These are phyloP conservation scores for Poa annua DNA, from an alignment of 176 grass and related monocot genomes.

Conservation along the genomic window DNA sequence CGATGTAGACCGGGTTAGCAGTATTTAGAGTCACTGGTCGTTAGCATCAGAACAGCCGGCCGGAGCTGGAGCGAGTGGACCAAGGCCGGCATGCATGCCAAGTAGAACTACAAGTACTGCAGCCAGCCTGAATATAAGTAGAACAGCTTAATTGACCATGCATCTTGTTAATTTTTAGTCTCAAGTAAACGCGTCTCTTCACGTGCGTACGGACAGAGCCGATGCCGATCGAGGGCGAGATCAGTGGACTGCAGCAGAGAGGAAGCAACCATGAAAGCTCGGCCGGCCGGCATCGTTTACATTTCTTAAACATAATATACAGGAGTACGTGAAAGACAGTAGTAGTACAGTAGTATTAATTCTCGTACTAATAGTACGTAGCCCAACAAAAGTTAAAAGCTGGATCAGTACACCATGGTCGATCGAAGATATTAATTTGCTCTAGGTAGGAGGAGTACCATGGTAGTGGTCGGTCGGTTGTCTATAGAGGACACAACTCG, in stretches of 20 bases:
- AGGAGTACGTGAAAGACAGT: neutral
- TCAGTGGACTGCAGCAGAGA: neutral
- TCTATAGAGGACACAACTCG: constrained; percentile 80
- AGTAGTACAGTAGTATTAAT: constrained; percentile 1
- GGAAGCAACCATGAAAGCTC: neutral
- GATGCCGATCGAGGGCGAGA: neutral
- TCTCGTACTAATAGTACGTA: constrained; percentile 31
- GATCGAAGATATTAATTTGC: constrained; percentile 46
- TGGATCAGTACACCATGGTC: neutral
- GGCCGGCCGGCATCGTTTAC: neutral
- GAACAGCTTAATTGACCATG: neutral
- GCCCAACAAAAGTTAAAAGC: constrained; percentile 48
- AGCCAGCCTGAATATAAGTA: neutral
- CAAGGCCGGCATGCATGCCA: neutral
- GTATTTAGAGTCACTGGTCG: neutral
- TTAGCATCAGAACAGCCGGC: constrained; percentile 36
- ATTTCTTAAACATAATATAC: constrained; percentile 19
- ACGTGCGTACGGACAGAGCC: constrained; percentile 46
- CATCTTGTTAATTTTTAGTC: neutral
- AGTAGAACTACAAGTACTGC: neutral
- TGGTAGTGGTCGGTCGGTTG: constrained; percentile 96
- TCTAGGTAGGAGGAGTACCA: constrained; percentile 41
- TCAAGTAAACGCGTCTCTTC: constrained; percentile 44
- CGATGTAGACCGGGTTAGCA: neutral
- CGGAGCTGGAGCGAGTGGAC: constrained; percentile 9